Base-by-base conservation (phyloP, 2,329 filamentous ascomycete species). In the Colletotrichum cordylinicola region DNA sequence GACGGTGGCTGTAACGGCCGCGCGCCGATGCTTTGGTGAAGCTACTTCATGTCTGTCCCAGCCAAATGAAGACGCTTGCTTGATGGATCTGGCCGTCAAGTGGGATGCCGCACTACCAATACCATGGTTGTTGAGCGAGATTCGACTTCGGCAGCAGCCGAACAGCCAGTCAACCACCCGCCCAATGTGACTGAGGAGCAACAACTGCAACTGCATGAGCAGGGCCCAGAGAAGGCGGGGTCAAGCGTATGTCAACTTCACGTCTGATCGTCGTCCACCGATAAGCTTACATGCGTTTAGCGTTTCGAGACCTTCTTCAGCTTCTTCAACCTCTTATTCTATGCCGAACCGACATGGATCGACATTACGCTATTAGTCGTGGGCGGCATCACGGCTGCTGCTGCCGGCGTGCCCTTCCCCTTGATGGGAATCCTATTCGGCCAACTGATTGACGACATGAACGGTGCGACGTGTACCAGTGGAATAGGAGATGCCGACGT, bases 391-490 rank as follows among this genome's bases (percentile, higher is more conserved):
- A 84, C 84, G 72, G 85, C 88, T 52, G 87, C 89, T 60, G 88
- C 86, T 55, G 86, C 89, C 43, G 89, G 89, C 21, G 85, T 90
- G 10, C 89, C 90, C 1, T 90, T 91, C 67, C 90, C 89, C 12
- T 82, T 91, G 27, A 86, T 91, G 55, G 89, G 88, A 68, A 88
- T 91, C 60, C 83, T 91, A 43, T 91, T 91, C 78, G 89, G 89
- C 64, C 84, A 90, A 79, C 85, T 91, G 8, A 84, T 91, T 75
- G 87, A 91, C 80, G 84, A 88, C 72, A 84, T 91, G 78, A 91
- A 91, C 78, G 81, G 82, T 58, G 88, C 88, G 31, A 87, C 88
- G 29, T 90, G 88, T 79, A 80, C 82, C 4, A 73, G 77, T 58
- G 79, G 33, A 21, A 31, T 69, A 15, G 29, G 56, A 6, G 58